Evolutionary conservation across 1,139 yeast genomes (phyloP).

Genomic region (Oligophagozyma castellii): DNA sequence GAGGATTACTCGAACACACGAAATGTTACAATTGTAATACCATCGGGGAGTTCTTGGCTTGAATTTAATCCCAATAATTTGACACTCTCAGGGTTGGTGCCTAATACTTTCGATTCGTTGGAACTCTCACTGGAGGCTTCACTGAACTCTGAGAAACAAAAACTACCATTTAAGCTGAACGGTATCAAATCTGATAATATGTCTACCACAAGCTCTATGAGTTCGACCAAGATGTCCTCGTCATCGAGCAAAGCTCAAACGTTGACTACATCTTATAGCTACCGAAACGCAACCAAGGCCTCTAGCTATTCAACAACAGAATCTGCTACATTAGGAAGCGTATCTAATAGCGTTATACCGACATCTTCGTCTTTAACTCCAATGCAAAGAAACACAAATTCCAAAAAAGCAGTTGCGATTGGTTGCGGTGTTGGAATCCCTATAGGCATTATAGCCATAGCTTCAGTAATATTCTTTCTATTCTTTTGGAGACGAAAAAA

Average conservation of each 20-base stretch:
- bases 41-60: conserved; percentile 43
- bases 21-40: conserved; percentile 31
- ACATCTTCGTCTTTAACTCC: conserved; percentile 21
- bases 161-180: conserved; percentile 37
- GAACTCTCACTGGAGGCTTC: conserved; percentile 38
- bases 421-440: conserved; percentile 87
- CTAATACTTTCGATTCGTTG: conserved; percentile 39
- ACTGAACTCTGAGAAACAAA: conserved; percentile 28
- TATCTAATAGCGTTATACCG: too few relatives aligned
- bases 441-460: conserved; percentile 34
- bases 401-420: conserved; percentile 46
- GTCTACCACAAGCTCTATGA: conserved; percentile 18
- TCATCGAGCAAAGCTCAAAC: conserved; percentile 3
- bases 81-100: conserved; percentile 59
- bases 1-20: conserved; percentile 40
- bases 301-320: neutral
- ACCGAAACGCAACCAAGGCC: conserved; percentile 8
- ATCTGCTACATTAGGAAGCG: too few relatives aligned
- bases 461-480: conserved; percentile 38
- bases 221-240: conserved; percentile 6
- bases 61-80: conserved; percentile 41
- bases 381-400: conserved; percentile 21
- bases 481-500: conserved; percentile 42
- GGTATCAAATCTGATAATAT: conserved; percentile 30
- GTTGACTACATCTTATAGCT: conserved; percentile 11